Base-by-base conservation (phyloP, 2,329 filamentous ascomycete genomes). In the Aspergillus amoenus region DNA sequence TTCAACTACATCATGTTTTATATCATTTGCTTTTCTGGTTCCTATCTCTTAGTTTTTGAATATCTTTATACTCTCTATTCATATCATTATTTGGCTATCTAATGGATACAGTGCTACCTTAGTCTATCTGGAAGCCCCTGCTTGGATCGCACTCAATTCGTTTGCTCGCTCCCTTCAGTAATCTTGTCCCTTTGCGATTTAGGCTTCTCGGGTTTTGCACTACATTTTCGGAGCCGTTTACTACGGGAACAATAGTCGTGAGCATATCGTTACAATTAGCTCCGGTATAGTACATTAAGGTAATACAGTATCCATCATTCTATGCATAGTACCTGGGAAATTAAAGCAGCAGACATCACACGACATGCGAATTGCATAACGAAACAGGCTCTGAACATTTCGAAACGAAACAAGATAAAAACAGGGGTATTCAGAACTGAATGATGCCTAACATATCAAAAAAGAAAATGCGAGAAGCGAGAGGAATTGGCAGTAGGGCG, bases 1-100 rank as follows among this genome's bases (percentile, higher is more conserved):
- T 47, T 41, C 18, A 21, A 13, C 43, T 49, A 40, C 17, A 21
- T 32, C 15, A 18, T 32, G 24, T 54, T 54, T 40, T 34, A 22
- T 45, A 34, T 50, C 24, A 48, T 46, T 21, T 43, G 42, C n/a
- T 47, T 17, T 32, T 40, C 39, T 41, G 30, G 17, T 17, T 41
- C 45, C n/a, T 15, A 45, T 32, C 47, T 52, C 17, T 7, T 48
- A 37, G 53, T 52, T 40, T 58, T 53, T 39, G 42, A 32, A 54
- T 41, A 54, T 48, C 58, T 48, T 32, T 48, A 41, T 44, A 37
- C 15, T 40, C 32, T 37, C 21, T 48, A 21, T 51, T 44, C 30
- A 47, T 39, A 48, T 24, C 40, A 56, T 46, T 27, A 46, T 11
- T 42, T 32, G 34, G 21, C 32, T 46, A 50, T 56, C 11, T 41